Conservation (phyloP, 192 early-diverging fungal genomes). For the Entomortierella lignicola region DNA sequence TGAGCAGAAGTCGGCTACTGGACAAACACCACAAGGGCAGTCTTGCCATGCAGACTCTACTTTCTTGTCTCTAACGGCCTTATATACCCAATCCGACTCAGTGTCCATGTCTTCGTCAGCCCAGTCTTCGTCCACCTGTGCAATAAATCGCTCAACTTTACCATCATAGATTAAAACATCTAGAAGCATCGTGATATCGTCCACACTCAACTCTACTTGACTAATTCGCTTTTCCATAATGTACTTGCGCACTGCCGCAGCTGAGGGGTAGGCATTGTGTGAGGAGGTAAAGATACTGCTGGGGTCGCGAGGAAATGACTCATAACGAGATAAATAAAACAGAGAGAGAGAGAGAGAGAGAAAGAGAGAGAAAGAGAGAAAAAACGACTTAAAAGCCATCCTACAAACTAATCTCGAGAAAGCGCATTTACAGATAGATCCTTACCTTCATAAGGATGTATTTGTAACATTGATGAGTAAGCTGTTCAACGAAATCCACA, state of each 20-base stretch:
- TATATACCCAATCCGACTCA: constrained; percentile 67
- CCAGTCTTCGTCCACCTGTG: constrained; percentile 62
- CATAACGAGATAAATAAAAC: background rate
- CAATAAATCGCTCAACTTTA: constrained; percentile 75
- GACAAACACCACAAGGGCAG: constrained; percentile 91
- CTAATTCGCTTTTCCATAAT: constrained; percentile 78
- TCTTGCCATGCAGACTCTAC: constrained; percentile 74
- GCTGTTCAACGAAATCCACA: constrained; percentile 87
- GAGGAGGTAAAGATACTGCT: constrained; percentile 70
- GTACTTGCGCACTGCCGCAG: constrained; percentile 74
- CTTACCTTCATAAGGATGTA: constrained; percentile 73
- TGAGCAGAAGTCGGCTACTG: constrained; percentile 82
- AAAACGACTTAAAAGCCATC: background rate
- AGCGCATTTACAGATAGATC: background rate
- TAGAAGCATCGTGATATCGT: constrained; percentile 82
- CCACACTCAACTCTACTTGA: constrained; percentile 74
- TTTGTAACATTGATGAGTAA: constrained; percentile 78
- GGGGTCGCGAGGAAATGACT: constrained; percentile 70
- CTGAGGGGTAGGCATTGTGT: constrained; percentile 77
- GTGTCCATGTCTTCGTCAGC: constrained; percentile 67
- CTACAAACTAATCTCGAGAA: too few relatives aligned
- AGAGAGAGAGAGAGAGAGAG: background rate
- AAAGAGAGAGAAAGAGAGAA: background rate
- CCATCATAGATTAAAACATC: constrained; percentile 90
- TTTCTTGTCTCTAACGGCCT: constrained; percentile 49